phyloP scores from a whole-genome alignment of 495 filamentous ascomycete genomes.

The Chaetomium tenue region DNA sequence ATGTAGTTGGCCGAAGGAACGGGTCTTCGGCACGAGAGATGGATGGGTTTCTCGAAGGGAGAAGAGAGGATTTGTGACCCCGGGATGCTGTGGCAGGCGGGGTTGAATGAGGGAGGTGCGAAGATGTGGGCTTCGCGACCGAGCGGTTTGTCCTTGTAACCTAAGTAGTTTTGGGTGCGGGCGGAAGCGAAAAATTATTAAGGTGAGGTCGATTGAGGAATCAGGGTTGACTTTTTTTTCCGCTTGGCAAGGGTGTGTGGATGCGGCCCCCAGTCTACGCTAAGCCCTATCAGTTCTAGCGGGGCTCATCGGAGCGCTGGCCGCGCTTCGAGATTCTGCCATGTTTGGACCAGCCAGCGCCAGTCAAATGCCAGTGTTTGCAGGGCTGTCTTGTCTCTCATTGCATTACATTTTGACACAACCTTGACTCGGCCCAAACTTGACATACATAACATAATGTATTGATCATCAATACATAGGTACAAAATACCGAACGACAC shows the following conservation, averaged over 20 bases:
- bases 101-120: conserved; percentile 14
- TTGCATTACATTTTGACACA: background rate
- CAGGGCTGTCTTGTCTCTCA: background rate
- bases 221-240: conserved; percentile 38
- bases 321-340: too few relatives aligned
- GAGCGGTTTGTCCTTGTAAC: conserved; percentile 11
- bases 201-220: conserved; percentile 25
- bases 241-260: conserved; percentile 24
- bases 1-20: conserved; percentile 24
- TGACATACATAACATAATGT: too few relatives aligned
- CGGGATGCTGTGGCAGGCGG: conserved; percentile 13
- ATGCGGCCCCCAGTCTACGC: conserved; percentile 6
- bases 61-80: background rate
- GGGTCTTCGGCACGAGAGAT: conserved; percentile 16
- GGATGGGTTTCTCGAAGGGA: conserved; percentile 7
- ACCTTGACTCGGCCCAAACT: too few relatives aligned
- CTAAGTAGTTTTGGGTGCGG: conserved; percentile 23
- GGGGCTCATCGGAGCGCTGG: background rate
- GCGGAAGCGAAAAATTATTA: conserved; percentile 30
- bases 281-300: background rate
- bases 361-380: too few relatives aligned
- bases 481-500: too few relatives aligned
- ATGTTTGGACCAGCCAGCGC: too few relatives aligned
- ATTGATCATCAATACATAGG: too few relatives aligned
- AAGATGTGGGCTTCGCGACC: conserved; percentile 17